Evolutionary conservation across 495 filamentous ascomycete genomes (phyloP), one percentile per base, ranked within the genome.

Genomic region (Penicillium verhagenii): DNA sequence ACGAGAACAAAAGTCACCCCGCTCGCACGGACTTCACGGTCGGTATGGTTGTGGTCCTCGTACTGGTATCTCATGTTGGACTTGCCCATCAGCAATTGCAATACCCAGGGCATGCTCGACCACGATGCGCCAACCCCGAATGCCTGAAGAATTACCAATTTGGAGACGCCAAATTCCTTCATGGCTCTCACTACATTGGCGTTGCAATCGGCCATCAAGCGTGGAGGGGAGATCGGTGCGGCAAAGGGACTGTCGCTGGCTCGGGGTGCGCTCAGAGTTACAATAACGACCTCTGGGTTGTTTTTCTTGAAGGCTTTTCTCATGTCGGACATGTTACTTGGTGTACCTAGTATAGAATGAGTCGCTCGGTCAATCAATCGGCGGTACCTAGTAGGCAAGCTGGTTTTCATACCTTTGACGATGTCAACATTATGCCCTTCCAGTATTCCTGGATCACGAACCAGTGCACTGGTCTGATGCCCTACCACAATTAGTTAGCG

Each of bases 51-150:
- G 53, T 79, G 76, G 56, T 79, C 76, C 19, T 71, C 70, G 42
- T 76, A 74, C 45, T 70, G 67, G 54, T 73, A 70, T 50, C 64
- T 71, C 69, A 79, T 68, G 45, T 77, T 79, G 50, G 73, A 72
- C 61, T 68, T 72, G 54, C 61, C 60, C 71, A 79, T 72, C 43
- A 79, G 63, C 31, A 65, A 54, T 28, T 66, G 72, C 44, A 69
- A 47, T 44, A 72, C 24, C 50, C 66, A 79, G 39, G 66, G 64
- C 64, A 79, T 71, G 47, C 71, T 73, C 16, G 50, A 55, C 76
- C 76, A 79, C 29, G 76, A 79, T 28, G 71, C 69, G 33, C 73
- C 76, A 31, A 74, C 74, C 25, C 74, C 74, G 57, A 73, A 71
- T 13, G 76, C 74, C 45, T 75, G 74, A 59, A 76, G 64, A 18